phyloP scores from a whole-genome alignment of 345 rosid genomes.

The Corchorus capsularis region DNA sequence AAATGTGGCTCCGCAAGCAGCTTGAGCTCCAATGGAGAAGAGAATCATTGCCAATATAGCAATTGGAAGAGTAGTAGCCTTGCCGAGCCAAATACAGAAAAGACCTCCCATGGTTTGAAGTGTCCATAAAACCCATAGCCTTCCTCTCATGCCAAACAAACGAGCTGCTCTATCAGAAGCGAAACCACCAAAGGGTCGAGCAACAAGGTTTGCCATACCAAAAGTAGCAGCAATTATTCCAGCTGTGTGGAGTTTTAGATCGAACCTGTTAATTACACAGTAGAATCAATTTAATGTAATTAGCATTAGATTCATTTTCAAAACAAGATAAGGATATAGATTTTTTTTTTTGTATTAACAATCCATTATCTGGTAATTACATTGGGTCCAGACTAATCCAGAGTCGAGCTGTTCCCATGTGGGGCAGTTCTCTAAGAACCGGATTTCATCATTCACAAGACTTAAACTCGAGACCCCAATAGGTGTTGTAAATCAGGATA shows the following conservation, averaged over 20 bases:
- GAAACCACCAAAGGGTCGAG: slow-evolving; percentile 82
- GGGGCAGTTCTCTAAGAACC: too few relatives aligned
- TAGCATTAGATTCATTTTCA: background rate
- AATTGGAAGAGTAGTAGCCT: slow-evolving; percentile 60
- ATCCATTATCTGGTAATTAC: too few relatives aligned
- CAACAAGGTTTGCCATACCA: slow-evolving; percentile 74
- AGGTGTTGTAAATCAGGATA: too few relatives aligned
- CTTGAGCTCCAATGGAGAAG: slow-evolving; percentile 75
- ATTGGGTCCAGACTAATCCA: too few relatives aligned
- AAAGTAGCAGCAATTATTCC: slow-evolving; percentile 80
- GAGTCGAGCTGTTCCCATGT: too few relatives aligned
- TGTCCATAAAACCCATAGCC: slow-evolving; percentile 72
- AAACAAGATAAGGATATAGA: too few relatives aligned
- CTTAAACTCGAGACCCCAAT: too few relatives aligned
- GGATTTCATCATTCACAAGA: too few relatives aligned
- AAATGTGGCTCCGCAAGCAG: slow-evolving; percentile 85
- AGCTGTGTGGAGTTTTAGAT: slow-evolving; percentile 68
- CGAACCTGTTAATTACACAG: slow-evolving; percentile 40
- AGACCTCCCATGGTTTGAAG: slow-evolving; percentile 71
- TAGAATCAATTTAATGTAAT: background rate
- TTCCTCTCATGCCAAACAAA: slow-evolving; percentile 76
- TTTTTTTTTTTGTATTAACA: too few relatives aligned
- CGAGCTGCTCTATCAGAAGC: slow-evolving; percentile 60
- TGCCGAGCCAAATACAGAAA: slow-evolving; percentile 79
- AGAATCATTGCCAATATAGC: slow-evolving; percentile 72